Evolutionary conservation across 2,329 filamentous ascomycete species (phyloP), one percentile per base, ranked within the genome.

Genomic region (Sclerotinia nivalis): DNA sequence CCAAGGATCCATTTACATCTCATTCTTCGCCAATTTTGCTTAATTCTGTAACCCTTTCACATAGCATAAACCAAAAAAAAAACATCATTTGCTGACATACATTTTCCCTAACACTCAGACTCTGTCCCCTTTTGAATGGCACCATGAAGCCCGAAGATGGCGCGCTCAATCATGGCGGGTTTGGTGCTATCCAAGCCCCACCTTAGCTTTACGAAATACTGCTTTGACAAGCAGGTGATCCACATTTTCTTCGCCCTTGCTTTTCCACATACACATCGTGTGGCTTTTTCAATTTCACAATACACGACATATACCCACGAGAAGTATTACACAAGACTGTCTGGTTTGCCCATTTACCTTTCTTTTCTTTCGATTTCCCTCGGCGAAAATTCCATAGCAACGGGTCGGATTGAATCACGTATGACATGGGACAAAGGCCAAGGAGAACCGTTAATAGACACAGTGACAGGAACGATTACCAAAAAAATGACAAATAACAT

Each of bases 101-200:
- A 54, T 40, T 10, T 65, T 31, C n/a, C 22, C 5, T 37, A 65
- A 25, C 59, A 34, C 28, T 78, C 85, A 93, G 90, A 80, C 86
- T 94, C 76, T 96, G 93, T 79, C 93, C 93, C 61, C 84, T 96
- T 79, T 89, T 96, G 72, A 96, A 96, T 78, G 93, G 93, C 66
- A 92, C 91, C 45, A 91, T 91, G 83, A 90, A 91, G 73, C 81
- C 83, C 52, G 85, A 87, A 74, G 85, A 85, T 72, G 82, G 83
- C 70, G 81, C 82, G n/a, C 82, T 82, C 50, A 86, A 88, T 72
- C 84, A 88, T 71, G 84, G 74, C 43, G 86, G 86, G 9, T 89
- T 89, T 78, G 87, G 87, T 70, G 84, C 85, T 68, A 75, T 77
- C 7, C 68, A 69, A 45, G 61, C 68, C 2, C 59, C 67, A 49